Percentiles rank a stretch among this genome's conserved stretches.
Evolutionary conservation across 805 yeast genomes (phyloP).

Genomic region (Huiozyma sinensis): DNA sequence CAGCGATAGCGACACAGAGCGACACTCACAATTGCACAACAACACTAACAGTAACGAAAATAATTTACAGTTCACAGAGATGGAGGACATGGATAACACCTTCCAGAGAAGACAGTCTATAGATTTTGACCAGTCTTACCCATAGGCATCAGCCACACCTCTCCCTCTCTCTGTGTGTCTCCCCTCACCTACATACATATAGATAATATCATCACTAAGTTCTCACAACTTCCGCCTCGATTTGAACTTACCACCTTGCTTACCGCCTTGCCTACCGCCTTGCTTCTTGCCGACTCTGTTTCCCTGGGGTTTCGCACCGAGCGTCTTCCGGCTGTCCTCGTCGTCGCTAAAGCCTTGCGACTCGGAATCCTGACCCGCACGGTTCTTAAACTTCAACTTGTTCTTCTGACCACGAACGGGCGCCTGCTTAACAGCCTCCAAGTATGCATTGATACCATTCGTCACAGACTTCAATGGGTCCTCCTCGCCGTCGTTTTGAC

Average conservation of each 20-base stretch:
- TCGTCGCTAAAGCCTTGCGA: constrained; percentile 46
- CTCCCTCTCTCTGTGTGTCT: too few species aligned
- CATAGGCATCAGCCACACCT: neutral
- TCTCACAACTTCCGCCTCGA: constrained; percentile 19
- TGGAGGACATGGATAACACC: constrained; percentile 25
- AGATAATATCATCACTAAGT: too few species aligned
- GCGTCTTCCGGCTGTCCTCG: constrained; percentile 27
- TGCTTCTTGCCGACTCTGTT: constrained; percentile 22
- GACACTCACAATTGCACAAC: neutral
- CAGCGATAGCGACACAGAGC: neutral
- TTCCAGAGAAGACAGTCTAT: constrained; percentile 26
- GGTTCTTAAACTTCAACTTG: constrained; percentile 73
- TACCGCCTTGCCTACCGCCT: constrained; percentile 3
- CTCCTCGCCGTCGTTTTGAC: constrained; percentile 22
- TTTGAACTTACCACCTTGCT: constrained; percentile 16
- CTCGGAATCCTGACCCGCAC: constrained; percentile 38
- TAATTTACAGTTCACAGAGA: constrained; percentile 20
- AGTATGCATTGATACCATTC: constrained; percentile 77
- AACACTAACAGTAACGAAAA: constrained; percentile 1
- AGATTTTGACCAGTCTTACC: constrained; percentile 9
- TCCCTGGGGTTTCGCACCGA: constrained; percentile 1
- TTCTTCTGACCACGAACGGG: constrained; percentile 92
- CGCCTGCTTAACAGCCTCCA: constrained; percentile 86
- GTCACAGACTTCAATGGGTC: constrained; percentile 39
- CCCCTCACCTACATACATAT: too few species aligned